A percentile compares a stretch with the other conserved stretches of the same genome.
phyloP scores from a whole-genome alignment of 352 stramenopile genomes.

The Phytophthora sp. region DNA sequence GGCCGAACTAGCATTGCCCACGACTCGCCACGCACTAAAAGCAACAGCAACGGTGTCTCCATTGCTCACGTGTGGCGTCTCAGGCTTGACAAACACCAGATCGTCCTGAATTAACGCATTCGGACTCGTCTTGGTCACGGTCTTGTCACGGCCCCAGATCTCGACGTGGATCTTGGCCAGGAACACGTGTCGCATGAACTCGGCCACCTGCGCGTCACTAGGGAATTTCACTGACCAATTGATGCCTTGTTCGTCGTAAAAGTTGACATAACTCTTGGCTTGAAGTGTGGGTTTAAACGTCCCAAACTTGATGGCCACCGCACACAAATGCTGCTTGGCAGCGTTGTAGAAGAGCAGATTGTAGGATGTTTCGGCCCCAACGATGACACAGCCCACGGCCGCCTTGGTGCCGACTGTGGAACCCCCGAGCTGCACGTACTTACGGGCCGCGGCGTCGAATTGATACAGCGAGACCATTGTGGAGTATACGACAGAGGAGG shows the following conservation, averaged over 20 bases:
- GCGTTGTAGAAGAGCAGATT: slow-evolving; percentile 81
- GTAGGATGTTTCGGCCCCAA: slow-evolving; percentile 69
- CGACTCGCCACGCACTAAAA: slow-evolving; percentile 80
- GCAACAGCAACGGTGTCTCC: slow-evolving; percentile 71
- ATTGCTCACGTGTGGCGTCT: slow-evolving; percentile 41
- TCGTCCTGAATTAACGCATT: slow-evolving; percentile 62
- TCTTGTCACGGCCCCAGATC: slow-evolving; percentile 75
- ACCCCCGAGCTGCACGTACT: slow-evolving; percentile 67
- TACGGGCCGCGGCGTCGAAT: slow-evolving; percentile 61
- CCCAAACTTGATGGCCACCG: slow-evolving; percentile 56
- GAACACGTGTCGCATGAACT: slow-evolving; percentile 77
- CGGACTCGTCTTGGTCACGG: slow-evolving; percentile 52
- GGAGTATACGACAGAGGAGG: slow-evolving; percentile 65
- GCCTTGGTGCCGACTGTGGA: slow-evolving; percentile 36
- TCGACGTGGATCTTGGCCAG: slow-evolving; percentile 81
- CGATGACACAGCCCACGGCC: slow-evolving; percentile 72
- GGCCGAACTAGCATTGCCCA: slow-evolving; percentile 63
- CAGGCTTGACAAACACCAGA: slow-evolving; percentile 46
- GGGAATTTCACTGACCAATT: slow-evolving; percentile 86
- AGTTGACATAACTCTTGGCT: slow-evolving; percentile 83
- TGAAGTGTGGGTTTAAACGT: slow-evolving; percentile 73
- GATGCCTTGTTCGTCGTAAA: slow-evolving; percentile 71
- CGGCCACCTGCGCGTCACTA: slow-evolving; percentile 59
- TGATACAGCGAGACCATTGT: slow-evolving; percentile 78
- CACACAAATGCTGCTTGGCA: slow-evolving; percentile 68